phyloP scores from a whole-genome alignment of 2,329 filamentous ascomycete genomes.

The Sarocladium strictum region DNA sequence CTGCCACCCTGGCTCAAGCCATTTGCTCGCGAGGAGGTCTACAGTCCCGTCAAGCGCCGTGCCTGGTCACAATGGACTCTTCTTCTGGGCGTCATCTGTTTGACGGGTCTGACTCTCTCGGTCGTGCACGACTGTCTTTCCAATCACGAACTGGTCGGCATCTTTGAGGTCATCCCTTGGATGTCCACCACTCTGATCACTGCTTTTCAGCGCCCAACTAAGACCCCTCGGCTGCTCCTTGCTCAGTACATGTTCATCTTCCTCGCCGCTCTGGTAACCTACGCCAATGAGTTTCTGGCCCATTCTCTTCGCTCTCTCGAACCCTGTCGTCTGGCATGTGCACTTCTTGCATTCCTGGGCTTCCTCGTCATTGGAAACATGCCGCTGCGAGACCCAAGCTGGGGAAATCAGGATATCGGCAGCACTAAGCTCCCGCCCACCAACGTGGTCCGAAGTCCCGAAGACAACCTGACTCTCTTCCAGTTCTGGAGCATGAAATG shows the following conservation, averaged over 20 bases:
- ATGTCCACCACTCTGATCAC: slow-evolving; percentile 29
- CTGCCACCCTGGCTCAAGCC: slow-evolving; percentile 35
- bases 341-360: slow-evolving; percentile 18
- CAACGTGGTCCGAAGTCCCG: slow-evolving; percentile 55
- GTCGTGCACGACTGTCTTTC: slow-evolving; percentile 23
- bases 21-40: slow-evolving; percentile 35
- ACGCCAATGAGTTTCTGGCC: slow-evolving; percentile 24
- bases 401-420: slow-evolving; percentile 26
- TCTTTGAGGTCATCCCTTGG: slow-evolving; percentile 36
- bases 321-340: slow-evolving; percentile 18
- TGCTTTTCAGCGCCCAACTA: slow-evolving; percentile 30
- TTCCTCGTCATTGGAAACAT: slow-evolving; percentile 28
- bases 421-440: slow-evolving; percentile 20
- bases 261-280: slow-evolving; percentile 22
- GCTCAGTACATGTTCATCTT: slow-evolving; percentile 31
- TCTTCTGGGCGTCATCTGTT: slow-evolving; percentile 25
- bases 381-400: slow-evolving; percentile 30
- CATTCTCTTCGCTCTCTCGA: slow-evolving; percentile 16
- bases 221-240: slow-evolving; percentile 35
- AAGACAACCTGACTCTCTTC: slow-evolving; percentile 74
- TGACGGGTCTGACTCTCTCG: slow-evolving; percentile 28
- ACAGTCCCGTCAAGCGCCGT: slow-evolving; percentile 17
- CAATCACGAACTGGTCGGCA: slow-evolving; percentile 18
- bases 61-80: slow-evolving; percentile 35
- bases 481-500: slow-evolving; percentile 82